Base-by-base conservation (phyloP, 2,329 filamentous ascomycete species). In the Colletotrichum plurivorum region DNA sequence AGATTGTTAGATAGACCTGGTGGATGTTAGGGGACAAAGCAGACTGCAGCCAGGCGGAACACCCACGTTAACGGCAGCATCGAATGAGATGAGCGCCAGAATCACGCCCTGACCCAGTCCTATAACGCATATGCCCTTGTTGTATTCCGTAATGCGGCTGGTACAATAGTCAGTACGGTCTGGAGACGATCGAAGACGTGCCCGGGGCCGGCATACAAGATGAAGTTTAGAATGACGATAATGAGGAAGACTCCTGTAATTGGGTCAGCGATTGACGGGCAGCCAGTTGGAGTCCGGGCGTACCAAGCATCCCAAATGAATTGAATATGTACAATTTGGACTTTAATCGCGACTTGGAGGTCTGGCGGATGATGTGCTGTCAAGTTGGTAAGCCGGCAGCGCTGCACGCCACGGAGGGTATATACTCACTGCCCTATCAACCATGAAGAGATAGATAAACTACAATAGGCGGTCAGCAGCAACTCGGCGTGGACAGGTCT, bases 401-500 rank as follows among this genome's bases (percentile, higher is more conserved):
- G n/a, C n/a, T n/a, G n/a, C n/a, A n/a, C n/a, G n/a, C n/a, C 10
- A 10, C 13, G 9, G 2, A 4, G 1, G 7, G 5, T 45, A 18
- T 25, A 12, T 5, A 48, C 65, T 39, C 31, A 65, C 66, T 45
- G 66, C 66, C 6, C 66, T 36, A 15, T 68, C 66, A 25, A 68
- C 66, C 66, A 68, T 68, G 41, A 65, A 68, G 5, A 68, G 66
- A 31, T 68, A 68, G 41, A 68, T 65, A 22, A 68, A 68, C 66
- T 68, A 13, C 6, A n/a, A 18, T 5, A 5, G 12, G 9, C 8
- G 36, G 2, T 54, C 18, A 53, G 20, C 20, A 22, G 20, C 20
- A 22, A 22, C 20, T 22, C 20, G 20, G 20, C 2, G 20, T 22
- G 20, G 20, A 22, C 20, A 22, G 20, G 20, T 22, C 20, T 22